phyloP scores from a whole-genome alignment of 2,329 filamentous ascomycete genomes.

The Exophiala lecanii-corni region DNA sequence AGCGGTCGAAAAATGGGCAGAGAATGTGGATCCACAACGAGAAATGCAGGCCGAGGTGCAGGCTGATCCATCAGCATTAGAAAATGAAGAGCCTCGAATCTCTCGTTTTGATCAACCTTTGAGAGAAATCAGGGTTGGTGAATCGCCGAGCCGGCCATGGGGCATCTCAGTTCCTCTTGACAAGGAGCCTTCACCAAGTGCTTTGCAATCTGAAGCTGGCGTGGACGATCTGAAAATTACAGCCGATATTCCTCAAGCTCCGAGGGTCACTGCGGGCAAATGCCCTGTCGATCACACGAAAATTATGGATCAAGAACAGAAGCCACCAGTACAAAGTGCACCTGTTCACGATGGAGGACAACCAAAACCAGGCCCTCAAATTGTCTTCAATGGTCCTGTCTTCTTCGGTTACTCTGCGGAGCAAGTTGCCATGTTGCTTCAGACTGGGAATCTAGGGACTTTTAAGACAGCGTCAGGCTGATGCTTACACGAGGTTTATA shows the following conservation, averaged over 20 bases:
- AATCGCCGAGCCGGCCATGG: slow-evolving; percentile 90
- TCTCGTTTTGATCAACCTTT: slow-evolving; percentile 78
- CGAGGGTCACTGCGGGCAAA: slow-evolving; percentile 14
- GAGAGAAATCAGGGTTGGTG: slow-evolving; percentile 86
- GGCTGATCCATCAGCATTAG: slow-evolving; percentile 31
- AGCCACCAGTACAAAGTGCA: slow-evolving; percentile 14
- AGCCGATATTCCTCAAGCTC: slow-evolving; percentile 14
- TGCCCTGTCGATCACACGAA: slow-evolving; percentile 17
- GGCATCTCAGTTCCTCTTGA: slow-evolving; percentile 74
- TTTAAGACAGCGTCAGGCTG: slow-evolving; percentile 2
- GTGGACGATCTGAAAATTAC: slow-evolving; percentile 11
- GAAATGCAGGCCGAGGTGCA: slow-evolving; percentile 26
- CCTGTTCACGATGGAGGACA: slow-evolving; percentile 2
- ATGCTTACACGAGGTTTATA: background rate
- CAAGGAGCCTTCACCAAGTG: slow-evolving; percentile 35
- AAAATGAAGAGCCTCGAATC: slow-evolving; percentile 57
- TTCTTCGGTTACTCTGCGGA: slow-evolving; percentile 89
- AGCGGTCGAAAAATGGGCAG: slow-evolving; percentile 81
- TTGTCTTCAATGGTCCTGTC: slow-evolving; percentile 88
- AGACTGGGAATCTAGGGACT: slow-evolving; percentile 31
- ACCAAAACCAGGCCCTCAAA: slow-evolving; percentile 49
- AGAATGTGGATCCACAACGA: slow-evolving; percentile 55
- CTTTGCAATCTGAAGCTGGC: slow-evolving; percentile 24
- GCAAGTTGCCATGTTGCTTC: slow-evolving; percentile 71
- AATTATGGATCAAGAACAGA: slow-evolving; percentile 14